Evolutionary conservation across 257 asterid species (phyloP).

Genomic region (Eustoma russellianum): DNA sequence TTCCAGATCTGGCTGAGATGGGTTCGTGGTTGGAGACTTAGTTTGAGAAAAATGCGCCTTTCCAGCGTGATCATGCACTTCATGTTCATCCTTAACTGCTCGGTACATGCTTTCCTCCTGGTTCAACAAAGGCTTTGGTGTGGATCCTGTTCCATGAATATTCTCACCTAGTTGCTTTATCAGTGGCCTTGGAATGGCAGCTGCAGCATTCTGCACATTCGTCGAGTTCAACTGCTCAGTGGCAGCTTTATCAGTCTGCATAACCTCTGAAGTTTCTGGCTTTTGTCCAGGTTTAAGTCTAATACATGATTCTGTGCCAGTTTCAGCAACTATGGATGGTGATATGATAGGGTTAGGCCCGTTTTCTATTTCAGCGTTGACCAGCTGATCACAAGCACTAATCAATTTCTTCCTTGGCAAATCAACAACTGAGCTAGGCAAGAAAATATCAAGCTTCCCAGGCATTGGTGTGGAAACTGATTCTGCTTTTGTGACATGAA

Average conservation of each 20-base stretch:
- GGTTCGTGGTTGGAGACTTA: slow-evolving; percentile 9
- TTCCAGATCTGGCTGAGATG: slow-evolving; percentile 11
- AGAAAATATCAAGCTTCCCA: neutral
- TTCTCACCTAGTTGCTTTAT: neutral
- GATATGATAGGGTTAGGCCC: slow-evolving; percentile 4
- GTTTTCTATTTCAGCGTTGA: neutral
- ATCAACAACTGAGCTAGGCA: slow-evolving; percentile 6
- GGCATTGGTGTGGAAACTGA: slow-evolving; percentile 6
- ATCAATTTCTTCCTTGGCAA: neutral
- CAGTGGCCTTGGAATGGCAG: slow-evolving; percentile 2
- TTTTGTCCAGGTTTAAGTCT: neutral
- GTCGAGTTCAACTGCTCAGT: neutral
- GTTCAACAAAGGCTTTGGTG: neutral
- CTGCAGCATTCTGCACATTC: neutral
- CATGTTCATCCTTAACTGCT: slow-evolving; percentile 13
- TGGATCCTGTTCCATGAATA: neutral
- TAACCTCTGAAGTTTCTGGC: neutral
- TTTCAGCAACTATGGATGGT: neutral
- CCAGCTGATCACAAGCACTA: slow-evolving; percentile 1
- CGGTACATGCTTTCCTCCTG: neutral
- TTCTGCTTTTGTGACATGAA: neutral
- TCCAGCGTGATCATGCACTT: slow-evolving; percentile 10
- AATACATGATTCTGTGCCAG: neutral
- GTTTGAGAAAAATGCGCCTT: slow-evolving; percentile 1
- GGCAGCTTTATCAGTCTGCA: neutral